Base-by-base conservation (phyloP, 768 basidiomycete genomes). In the Tulasnella sp. region DNA sequence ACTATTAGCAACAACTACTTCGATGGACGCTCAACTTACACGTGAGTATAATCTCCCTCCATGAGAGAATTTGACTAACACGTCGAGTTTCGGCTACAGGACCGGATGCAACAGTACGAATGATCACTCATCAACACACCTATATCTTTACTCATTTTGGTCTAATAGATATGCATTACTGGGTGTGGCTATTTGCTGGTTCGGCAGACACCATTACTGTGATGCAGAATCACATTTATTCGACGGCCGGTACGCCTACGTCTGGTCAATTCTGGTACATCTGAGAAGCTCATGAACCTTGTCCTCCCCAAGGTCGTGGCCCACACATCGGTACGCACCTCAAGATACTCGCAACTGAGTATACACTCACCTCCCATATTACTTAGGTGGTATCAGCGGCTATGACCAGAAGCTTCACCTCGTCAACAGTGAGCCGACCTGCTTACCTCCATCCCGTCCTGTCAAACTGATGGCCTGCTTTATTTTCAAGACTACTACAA, bases 1-100 rank as follows among this genome's bases (percentile, higher is more conserved):
- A 69, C 64, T 14, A 69, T 69, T 8, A 69, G 64, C 14, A 69
- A 69, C 64, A 69, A 69, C 28, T 69, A 69, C 28, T 69, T 69
- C 18, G 64, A 69, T 69, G 64, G 64, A 1, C 64, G 34, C 28
- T 31, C 64, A 28, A 28, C 64, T n/a, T 54, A 54, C 54, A n/a
- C 24, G 54, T 54, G 54, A 54, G 64, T 37, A 69, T 6, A 37
- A 5, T 60, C n/a, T 14, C 58, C n/a, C 8, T 60, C 1, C 8
- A 16, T 1, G 7, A n/a, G 31, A 14, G 9, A n/a, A 60, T 9
- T 60, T 16, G n/a, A 7, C n/a, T n/a, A 8, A 60, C 58, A 60
- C 24, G 8, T 8, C 22, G n/a, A 14, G 24, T 31, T 16, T n/a
- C n/a, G n/a, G n/a, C n/a, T n/a, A n/a, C 58, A 46, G 58, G 58